Evolutionary conservation across 495 filamentous ascomycete genomes (phyloP).

Genomic region (Hypoxylon fragiforme): DNA sequence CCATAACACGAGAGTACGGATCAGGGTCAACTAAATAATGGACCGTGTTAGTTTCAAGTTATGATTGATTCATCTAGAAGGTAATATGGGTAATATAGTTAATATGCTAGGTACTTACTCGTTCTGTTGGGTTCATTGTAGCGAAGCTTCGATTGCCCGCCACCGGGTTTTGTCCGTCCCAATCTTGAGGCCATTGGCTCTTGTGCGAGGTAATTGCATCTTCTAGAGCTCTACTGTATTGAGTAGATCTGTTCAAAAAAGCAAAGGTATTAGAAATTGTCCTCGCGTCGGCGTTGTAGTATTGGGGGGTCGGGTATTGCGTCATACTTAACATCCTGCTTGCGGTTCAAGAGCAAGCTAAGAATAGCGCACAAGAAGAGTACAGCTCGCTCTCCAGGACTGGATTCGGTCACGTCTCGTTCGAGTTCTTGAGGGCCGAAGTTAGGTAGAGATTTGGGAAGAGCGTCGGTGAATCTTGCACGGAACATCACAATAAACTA

Average conservation of each 20-base stretch:
- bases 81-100: no score
- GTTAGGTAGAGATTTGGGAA: conserved; percentile 82
- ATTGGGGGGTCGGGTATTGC: conserved; percentile 39
- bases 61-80: not conserved
- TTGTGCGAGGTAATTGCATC: conserved; percentile 87
- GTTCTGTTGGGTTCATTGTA: conserved; percentile 74
- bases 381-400: conserved; percentile 84
- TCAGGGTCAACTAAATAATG: conserved; percentile 67
- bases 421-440: conserved; percentile 96
- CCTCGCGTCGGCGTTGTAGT: not conserved
- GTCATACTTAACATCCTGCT: conserved; percentile 96
- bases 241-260: conserved; percentile 62
- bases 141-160: conserved; percentile 76
- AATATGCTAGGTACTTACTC: no score
- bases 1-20: conserved; percentile 86
- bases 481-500: conserved; percentile 99
- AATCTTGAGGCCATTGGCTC: conserved; percentile 84
- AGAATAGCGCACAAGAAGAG: conserved; percentile 86
- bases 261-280: conserved; percentile 12
- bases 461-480: conserved; percentile 84
- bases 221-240: conserved; percentile 90
- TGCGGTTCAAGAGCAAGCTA: conserved; percentile 86
- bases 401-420: conserved; percentile 71
- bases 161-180: conserved; percentile 85
- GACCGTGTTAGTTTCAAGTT: conserved; percentile 26